These are phyloP conservation scores for Mycena amicta DNA, from an alignment of 768 basidiomycete species.

Conservation along the genomic window DNA sequence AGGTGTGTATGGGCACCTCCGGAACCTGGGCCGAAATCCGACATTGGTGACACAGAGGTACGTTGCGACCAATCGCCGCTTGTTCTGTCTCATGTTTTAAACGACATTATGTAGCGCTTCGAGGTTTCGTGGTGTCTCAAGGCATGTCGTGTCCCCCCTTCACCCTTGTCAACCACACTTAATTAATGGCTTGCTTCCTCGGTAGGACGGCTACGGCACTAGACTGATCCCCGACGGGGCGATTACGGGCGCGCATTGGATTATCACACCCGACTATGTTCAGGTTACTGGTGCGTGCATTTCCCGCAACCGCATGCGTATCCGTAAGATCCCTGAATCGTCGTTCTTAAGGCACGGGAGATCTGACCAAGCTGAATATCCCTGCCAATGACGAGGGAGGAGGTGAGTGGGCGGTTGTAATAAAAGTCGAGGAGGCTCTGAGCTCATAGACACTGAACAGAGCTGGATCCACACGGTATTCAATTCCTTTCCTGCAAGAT, in stretches of 20 bases:
- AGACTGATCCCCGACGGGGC: conserved; percentile 73
- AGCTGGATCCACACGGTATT: conserved; percentile 70
- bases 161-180: neutral
- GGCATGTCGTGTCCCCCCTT: conserved; percentile 24
- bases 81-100: conserved; percentile 2
- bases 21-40: conserved; percentile 48
- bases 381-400: conserved; percentile 61
- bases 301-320: too few relatives aligned
- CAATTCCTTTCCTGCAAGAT: neutral
- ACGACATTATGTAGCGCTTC: conserved; percentile 35
- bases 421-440: too few relatives aligned
- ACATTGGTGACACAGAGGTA: conserved; percentile 66
- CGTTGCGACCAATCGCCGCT: too few relatives aligned
- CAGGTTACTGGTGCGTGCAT: conserved; percentile 60
- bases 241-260: conserved; percentile 68
- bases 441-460: too few relatives aligned
- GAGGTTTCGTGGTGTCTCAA: conserved; percentile 49
- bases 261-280: conserved; percentile 74
- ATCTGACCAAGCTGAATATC: conserved; percentile 68
- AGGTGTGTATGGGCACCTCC: conserved; percentile 50
- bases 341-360: conserved; percentile 53
- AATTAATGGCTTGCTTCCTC: conserved; percentile 17
- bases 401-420: conserved; percentile 19
- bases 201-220: conserved; percentile 61
- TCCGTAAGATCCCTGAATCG: too few relatives aligned